phyloP scores from a whole-genome alignment of 768 basidiomycete genomes.

The Porphyrellus cyaneotinctus region DNA sequence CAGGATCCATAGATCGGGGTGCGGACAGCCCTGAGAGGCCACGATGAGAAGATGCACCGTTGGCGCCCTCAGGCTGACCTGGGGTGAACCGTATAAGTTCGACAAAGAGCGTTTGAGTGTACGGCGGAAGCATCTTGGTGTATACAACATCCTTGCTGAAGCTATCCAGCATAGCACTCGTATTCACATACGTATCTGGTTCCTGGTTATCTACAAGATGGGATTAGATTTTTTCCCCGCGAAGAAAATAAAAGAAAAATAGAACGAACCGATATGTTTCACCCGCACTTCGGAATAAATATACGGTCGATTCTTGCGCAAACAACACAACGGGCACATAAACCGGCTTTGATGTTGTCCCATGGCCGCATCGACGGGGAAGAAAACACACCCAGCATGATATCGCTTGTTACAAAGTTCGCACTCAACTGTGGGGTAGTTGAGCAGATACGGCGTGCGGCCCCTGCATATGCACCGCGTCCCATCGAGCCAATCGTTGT shows the following conservation, averaged over 20 bases:
- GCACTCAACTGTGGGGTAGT: conserved; percentile 64
- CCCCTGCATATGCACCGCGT: conserved; percentile 82
- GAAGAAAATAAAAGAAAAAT: conserved; percentile 2
- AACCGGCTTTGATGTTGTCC: conserved; percentile 40
- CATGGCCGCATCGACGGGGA: conserved; percentile 43
- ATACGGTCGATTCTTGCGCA: conserved; percentile 69
- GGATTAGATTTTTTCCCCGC: conserved; percentile 3
- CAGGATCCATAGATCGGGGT: conserved; percentile 24
- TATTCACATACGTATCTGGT: conserved; percentile 63
- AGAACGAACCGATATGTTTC: conserved; percentile 51
- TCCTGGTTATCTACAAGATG: conserved; percentile 40
- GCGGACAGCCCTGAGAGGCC: conserved; percentile 13
- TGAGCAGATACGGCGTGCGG: conserved; percentile 53
- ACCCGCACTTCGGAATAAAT: conserved; percentile 75
- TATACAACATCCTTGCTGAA: conserved; percentile 70
- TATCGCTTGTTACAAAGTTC: conserved; percentile 62
- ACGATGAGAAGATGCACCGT: conserved; percentile 16
- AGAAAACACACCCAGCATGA: conserved; percentile 76
- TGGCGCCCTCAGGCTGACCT: conserved; percentile 29
- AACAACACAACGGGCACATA: conserved; percentile 72
- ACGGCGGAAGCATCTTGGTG: conserved; percentile 61
- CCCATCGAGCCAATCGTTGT: conserved; percentile 67
- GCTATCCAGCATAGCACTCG: conserved; percentile 66
- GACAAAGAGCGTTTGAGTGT: conserved; percentile 65
- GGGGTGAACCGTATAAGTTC: conserved; percentile 54